These are phyloP conservation scores for Colletotrichum tamarilloi DNA, from an alignment of 2,329 filamentous ascomycete genomes.

Conservation along the genomic window DNA sequence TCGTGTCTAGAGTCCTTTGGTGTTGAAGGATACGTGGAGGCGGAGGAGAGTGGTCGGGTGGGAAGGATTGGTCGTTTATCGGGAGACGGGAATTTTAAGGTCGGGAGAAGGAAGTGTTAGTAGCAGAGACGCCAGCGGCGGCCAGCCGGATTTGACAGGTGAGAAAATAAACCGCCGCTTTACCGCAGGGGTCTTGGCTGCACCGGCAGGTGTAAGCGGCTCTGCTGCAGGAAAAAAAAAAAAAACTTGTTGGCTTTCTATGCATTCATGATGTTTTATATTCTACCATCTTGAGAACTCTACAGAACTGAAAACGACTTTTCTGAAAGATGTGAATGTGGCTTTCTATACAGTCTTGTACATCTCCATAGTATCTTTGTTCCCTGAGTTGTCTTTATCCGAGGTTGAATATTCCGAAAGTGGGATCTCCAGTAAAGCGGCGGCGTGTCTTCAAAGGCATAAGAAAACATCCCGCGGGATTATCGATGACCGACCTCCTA, in stretches of 20 bases:
- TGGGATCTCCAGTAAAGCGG: constrained; percentile 15
- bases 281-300: neutral
- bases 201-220: neutral
- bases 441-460: constrained; percentile 1
- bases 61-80: constrained; percentile 20
- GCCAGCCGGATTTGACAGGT: constrained; percentile 9
- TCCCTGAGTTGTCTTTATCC: neutral
- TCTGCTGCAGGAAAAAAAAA: neutral
- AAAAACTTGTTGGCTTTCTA: neutral
- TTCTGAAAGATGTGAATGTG: neutral
- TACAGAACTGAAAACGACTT: neutral
- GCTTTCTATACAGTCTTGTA: neutral
- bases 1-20: constrained; percentile 60
- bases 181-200: constrained; percentile 19
- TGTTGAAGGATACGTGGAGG: constrained; percentile 38
- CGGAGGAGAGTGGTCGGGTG: constrained; percentile 29
- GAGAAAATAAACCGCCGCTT: constrained; percentile 25
- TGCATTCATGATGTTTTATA: too few species aligned
- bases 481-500: constrained; percentile 26
- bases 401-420: neutral
- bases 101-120: constrained; percentile 5
- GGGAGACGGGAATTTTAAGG: constrained; percentile 29
- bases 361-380: neutral
- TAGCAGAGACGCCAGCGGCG: neutral
- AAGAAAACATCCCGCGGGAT: constrained; percentile 23